A percentile compares a stretch with the other conserved stretches of the same genome.
These are phyloP conservation scores for Olyra latifolia DNA, from an alignment of 176 grass and related monocot species.

Conservation along the genomic window DNA sequence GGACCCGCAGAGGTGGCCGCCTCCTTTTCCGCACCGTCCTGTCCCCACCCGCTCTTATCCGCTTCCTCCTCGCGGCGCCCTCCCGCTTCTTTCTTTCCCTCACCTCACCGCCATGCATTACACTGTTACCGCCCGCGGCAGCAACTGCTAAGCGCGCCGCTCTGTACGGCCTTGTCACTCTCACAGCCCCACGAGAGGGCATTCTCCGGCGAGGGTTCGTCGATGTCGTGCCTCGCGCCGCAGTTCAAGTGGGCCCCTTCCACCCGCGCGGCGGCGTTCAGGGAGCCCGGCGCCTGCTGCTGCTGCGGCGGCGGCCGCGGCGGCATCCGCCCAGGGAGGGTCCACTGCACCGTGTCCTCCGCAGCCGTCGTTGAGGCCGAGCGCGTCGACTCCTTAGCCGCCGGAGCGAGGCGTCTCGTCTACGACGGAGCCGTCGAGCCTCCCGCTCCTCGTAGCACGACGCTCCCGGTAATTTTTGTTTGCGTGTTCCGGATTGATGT, in stretches of 20 bases:
- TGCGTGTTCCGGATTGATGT: background rate
- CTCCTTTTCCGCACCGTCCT: constrained; percentile 33
- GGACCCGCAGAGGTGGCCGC: background rate
- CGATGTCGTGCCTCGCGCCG: constrained; percentile 53
- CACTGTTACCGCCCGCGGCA: background rate
- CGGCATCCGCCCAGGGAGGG: constrained; percentile 5
- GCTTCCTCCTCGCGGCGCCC: background rate
- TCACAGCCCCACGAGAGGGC: background rate
- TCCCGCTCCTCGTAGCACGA: constrained; percentile 2
- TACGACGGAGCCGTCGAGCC: background rate
- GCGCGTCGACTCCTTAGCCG: background rate
- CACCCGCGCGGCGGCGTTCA: constrained; percentile 31
- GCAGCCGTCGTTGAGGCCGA: constrained; percentile 26
- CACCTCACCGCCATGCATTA: constrained; percentile 34
- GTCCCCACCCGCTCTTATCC: constrained; percentile 54
- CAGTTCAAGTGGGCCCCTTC: constrained; percentile 52
- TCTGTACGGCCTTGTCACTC: background rate
- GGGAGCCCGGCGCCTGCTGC: constrained; percentile 29
- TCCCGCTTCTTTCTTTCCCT: constrained; percentile 29
- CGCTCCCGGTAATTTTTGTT: constrained; percentile 31
- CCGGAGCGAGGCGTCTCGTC: constrained; percentile 1
- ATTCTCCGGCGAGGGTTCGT: background rate
- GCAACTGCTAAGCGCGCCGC: background rate
- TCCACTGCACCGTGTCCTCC: constrained; percentile 28
- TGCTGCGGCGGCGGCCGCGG: background rate